Evolutionary conservation across 2,329 filamentous ascomycete species (phyloP).

Genomic region (Dactylella cylindrospora): DNA sequence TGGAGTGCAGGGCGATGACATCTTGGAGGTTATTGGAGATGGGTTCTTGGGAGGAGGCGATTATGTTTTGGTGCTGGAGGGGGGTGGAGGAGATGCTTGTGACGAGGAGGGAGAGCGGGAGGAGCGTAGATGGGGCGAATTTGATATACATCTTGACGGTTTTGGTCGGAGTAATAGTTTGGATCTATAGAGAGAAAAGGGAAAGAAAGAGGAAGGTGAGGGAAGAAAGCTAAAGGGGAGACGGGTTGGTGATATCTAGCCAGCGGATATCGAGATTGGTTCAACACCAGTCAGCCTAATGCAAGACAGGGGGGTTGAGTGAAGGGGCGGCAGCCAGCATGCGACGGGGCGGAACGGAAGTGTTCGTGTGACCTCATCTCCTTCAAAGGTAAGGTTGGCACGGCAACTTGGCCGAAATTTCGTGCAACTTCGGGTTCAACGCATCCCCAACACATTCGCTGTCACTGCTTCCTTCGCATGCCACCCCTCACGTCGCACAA

Average conservation of each 20-base stretch:
- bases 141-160: slow-evolving; percentile 28
- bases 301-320: no score
- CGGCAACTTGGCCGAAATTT: slow-evolving; percentile 14
- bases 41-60: neutral
- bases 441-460: no score
- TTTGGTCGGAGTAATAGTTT: neutral
- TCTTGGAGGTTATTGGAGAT: slow-evolving; percentile 6
- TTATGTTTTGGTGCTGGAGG: slow-evolving; percentile 3
- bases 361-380: slow-evolving; percentile 11
- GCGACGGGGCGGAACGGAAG: slow-evolving; percentile 3
- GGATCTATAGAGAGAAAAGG: slow-evolving; percentile 2
- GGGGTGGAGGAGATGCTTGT: slow-evolving; percentile 3
- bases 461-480: no score
- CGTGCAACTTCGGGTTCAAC: slow-evolving; percentile 3
- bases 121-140: slow-evolving; percentile 18
- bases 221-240: slow-evolving; percentile 2
- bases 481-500: no score
- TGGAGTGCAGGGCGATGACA: slow-evolving; percentile 15
- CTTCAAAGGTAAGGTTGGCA: slow-evolving; percentile 28
- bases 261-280: no score
- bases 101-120: slow-evolving; percentile 19
- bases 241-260: slow-evolving; percentile 27
- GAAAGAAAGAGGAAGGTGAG: slow-evolving; percentile 3
- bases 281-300: neutral
- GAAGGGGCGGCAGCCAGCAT: neutral